Conservation (phyloP, 768 basidiomycete genomes). For the Sarcomyxa edulis region DNA sequence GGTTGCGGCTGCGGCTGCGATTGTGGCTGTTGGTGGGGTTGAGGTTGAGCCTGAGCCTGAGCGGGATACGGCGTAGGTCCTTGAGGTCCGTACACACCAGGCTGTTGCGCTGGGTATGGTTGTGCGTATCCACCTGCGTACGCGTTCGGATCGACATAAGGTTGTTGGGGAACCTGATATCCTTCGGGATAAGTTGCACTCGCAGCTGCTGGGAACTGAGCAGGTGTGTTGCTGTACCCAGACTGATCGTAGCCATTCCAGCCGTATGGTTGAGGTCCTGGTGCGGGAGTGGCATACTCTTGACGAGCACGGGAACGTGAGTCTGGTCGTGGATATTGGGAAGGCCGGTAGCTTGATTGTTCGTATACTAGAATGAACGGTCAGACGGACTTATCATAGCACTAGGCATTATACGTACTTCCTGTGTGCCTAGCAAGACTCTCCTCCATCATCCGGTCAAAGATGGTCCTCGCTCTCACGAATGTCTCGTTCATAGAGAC, state of each 20-base stretch:
- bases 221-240: conserved; percentile 13
- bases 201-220: conserved; percentile 12
- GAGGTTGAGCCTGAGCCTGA: conserved; percentile 20
- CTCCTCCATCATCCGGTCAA: conserved; percentile 93
- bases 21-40: conserved; percentile 20
- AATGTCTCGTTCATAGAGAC: conserved; percentile 95
- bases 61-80: conserved; percentile 34
- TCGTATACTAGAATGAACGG: conserved; percentile 49
- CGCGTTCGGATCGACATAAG: conserved; percentile 19
- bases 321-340: conserved; percentile 15
- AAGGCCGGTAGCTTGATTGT: conserved; percentile 21
- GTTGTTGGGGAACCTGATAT: conserved; percentile 17
- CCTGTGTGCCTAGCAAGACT: conserved; percentile 71
- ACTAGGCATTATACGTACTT: conserved; percentile 45
- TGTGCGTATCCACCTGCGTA: conserved; percentile 24
- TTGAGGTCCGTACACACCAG: conserved; percentile 31
- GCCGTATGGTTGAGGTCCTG: conserved; percentile 38
- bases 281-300: conserved; percentile 11
- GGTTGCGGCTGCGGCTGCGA: conserved; percentile 22
- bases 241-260: conserved; percentile 32
- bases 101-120: conserved; percentile 23
- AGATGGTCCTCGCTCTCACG: conserved; percentile 81
- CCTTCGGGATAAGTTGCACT: conserved; percentile 14
- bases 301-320: conserved; percentile 24
- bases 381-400: too few species aligned